These are phyloP conservation scores for Nelumbo lutea DNA, from an alignment of 164 flowering plant genomes.

Conservation along the genomic window DNA sequence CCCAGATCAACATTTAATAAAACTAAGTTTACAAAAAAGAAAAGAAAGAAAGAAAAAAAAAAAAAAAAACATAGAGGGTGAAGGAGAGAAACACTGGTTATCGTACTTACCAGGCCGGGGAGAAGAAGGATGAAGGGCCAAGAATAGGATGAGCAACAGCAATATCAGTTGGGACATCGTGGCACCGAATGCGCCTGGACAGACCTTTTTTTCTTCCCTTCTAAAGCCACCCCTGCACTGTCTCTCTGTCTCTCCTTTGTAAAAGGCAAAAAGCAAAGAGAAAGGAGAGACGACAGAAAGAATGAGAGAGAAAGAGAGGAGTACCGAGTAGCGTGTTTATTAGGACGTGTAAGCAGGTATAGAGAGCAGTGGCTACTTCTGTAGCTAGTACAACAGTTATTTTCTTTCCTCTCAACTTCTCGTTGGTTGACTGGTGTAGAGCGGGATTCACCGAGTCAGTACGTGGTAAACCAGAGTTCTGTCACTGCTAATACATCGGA, in stretches of 20 bases:
- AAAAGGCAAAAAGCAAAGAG: not conserved
- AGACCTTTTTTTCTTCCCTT: not conserved
- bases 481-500: too few relatives aligned
- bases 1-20: not conserved
- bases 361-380: too few relatives aligned
- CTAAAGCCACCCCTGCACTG: not conserved
- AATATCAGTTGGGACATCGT: conserved; percentile 22
- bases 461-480: too few relatives aligned
- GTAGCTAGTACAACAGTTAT: too few relatives aligned
- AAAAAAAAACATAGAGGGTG: not conserved
- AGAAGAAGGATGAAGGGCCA: conserved; percentile 17
- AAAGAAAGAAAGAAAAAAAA: not conserved
- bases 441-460: too few relatives aligned
- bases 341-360: too few relatives aligned
- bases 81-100: not conserved
- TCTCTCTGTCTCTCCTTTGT: conserved; percentile 1
- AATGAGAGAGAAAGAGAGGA: not conserved
- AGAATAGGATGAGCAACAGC: conserved; percentile 23
- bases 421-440: too few relatives aligned
- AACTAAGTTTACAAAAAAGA: not conserved
- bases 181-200: not conserved
- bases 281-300: not conserved
- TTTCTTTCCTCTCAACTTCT: too few relatives aligned
- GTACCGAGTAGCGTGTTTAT: too few relatives aligned
- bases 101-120: conserved; percentile 27